Evolutionary conservation across 768 basidiomycete genomes (phyloP), one percentile per base, ranked within the genome.

Genomic region (Tricholoma furcatifolium): DNA sequence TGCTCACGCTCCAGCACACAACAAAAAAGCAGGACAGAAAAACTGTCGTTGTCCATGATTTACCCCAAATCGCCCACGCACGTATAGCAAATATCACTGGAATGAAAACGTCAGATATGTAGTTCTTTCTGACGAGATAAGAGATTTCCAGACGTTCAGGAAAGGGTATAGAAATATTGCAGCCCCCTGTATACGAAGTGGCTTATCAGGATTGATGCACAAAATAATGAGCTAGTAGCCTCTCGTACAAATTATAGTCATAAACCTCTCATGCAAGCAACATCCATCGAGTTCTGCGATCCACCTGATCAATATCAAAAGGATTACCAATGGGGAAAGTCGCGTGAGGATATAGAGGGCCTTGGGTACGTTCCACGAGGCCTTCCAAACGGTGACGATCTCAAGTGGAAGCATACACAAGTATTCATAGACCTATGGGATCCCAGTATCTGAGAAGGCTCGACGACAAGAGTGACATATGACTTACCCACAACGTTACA

Each of bases 81-180:
- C 51, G n/a, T 15, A 52, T 27, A 11, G 51, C 51, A 20, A 52
- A 52, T 45, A 52, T 41, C 24, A 40, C 51, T 52, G 18, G n/a
- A n/a, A 6, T 15, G 3, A 3, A 15, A 5, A 10, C 20, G 8
- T 39, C 6, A 27, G 8, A 11, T 10, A n/a, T n/a, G n/a, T n/a
- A 8, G 9, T n/a, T 20, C 23, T 15, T 14, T 21, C 12, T 34
- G n/a, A 17, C 10, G 18, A 8, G 11, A 10, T 9, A 31, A 31
- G 8, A 5, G 12, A 14, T 35, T 9, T 17, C 40, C 51, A 23
- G 20, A 52, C 51, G 14, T 31, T 52, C 51, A 17, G 44, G 46
- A n/a, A 30, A 18, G 32, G 21, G 46, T 40, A 52, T 4, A 7
- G 36, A 52, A 17, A 9, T 7, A 9, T 39, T 31, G 3, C 40